These are phyloP conservation scores for Blastobotrys capitulatus DNA, from an alignment of 1,139 yeast species.

Conservation along the genomic window DNA sequence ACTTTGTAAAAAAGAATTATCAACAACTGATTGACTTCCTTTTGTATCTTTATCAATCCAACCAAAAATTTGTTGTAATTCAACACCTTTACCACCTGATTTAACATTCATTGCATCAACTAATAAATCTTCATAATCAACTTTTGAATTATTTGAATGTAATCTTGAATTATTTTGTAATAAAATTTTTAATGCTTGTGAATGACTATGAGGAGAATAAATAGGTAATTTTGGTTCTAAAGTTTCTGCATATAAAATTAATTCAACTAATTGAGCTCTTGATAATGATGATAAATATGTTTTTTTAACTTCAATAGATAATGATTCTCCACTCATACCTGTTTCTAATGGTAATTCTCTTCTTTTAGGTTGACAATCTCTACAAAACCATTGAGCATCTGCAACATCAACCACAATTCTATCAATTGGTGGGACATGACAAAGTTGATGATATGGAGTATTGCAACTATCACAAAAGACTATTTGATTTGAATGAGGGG, in stretches of 20 bases:
- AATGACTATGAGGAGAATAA: conserved; percentile 34
- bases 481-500: conserved; percentile 37
- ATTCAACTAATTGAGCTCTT: conserved; percentile 38
- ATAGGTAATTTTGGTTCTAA: conserved; percentile 34
- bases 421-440: conserved; percentile 41
- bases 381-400: conserved; percentile 42
- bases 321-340: conserved; percentile 34
- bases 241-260: conserved; percentile 36
- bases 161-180: conserved; percentile 33
- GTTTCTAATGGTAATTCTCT: conserved; percentile 37
- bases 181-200: conserved; percentile 33
- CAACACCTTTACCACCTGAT: conserved; percentile 33
- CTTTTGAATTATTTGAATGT: conserved; percentile 23
- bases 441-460: conserved; percentile 40
- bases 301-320: conserved; percentile 36
- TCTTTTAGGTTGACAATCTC: conserved; percentile 36
- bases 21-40: conserved; percentile 23
- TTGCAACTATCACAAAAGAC: conserved; percentile 42
- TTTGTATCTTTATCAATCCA: conserved; percentile 32
- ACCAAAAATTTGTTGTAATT: conserved; percentile 32
- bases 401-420: conserved; percentile 40
- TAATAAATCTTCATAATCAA: conserved; percentile 33
- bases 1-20: conserved; percentile 33
- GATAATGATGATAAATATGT: conserved; percentile 38
- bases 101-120: conserved; percentile 33